These are phyloP conservation scores for Pseudocercospora pini-densiflorae DNA, from an alignment of 2,329 filamentous ascomycete species.

Conservation along the genomic window DNA sequence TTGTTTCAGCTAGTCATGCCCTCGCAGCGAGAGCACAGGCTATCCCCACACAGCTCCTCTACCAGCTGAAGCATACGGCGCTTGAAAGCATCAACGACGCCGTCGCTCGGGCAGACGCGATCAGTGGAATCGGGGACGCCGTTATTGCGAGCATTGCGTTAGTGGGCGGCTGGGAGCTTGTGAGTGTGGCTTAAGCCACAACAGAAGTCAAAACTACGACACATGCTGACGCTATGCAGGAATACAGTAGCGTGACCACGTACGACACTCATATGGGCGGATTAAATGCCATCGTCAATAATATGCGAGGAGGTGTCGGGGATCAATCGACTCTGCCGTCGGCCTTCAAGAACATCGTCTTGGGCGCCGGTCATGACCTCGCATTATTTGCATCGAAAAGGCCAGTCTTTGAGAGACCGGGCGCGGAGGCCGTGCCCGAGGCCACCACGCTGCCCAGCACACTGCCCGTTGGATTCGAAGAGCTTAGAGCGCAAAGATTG, in stretches of 20 bases:
- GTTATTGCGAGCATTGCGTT: conserved; percentile 28
- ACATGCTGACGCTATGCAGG: conserved; percentile 19
- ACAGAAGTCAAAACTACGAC: conserved; percentile 1
- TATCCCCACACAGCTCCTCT: conserved; percentile 20
- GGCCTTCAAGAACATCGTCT: conserved; percentile 21
- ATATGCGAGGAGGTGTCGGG: conserved; percentile 25
- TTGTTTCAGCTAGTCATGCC: conserved; percentile 28
- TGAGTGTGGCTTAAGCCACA: conserved; percentile 19
- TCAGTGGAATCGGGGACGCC: conserved; percentile 20
- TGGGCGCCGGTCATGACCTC: conserved; percentile 25
- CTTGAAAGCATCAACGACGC: conserved; percentile 28
- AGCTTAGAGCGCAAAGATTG: conserved; percentile 18
- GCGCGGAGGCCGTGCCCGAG: background rate
- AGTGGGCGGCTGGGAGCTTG: conserved; percentile 30
- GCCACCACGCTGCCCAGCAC: conserved; percentile 13
- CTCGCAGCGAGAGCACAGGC: conserved; percentile 20
- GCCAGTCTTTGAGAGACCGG: conserved; percentile 20
- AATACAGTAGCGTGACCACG: conserved; percentile 24
- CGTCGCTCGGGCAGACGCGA: conserved; percentile 17
- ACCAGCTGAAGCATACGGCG: conserved; percentile 25
- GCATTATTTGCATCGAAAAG: conserved; percentile 23
- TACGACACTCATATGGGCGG: conserved; percentile 31
- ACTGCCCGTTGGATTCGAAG: conserved; percentile 16
- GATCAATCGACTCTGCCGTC: conserved; percentile 17
- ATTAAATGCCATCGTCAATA: conserved; percentile 25